Conservation (phyloP, 2,329 filamentous ascomycete genomes). For the Nothomitra cinnamomea region DNA sequence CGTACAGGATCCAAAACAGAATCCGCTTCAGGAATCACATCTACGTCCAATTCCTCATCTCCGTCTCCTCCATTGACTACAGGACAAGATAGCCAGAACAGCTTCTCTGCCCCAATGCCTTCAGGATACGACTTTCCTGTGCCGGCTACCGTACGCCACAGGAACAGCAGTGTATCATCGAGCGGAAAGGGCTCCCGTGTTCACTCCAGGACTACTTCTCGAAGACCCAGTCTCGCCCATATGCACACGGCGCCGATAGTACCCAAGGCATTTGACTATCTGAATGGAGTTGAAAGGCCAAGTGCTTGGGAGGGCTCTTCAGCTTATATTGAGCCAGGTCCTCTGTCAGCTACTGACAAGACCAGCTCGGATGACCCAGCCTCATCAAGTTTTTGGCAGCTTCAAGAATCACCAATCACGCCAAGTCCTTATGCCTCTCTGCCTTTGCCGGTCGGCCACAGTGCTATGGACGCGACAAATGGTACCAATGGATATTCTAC, state of each 20-base stretch:
- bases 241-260: neutral
- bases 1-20: slow-evolving; percentile 28
- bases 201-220: slow-evolving; percentile 1
- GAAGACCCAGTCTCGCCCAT: slow-evolving; percentile 1
- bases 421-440: neutral
- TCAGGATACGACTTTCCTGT: neutral
- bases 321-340: slow-evolving; percentile 1
- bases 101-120: neutral
- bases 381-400: slow-evolving; percentile 3
- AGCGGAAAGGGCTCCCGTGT: slow-evolving; percentile 1
- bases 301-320: neutral
- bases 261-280: slow-evolving; percentile 1
- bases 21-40: slow-evolving; percentile 23
- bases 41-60: slow-evolving; percentile 33
- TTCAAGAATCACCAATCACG: slow-evolving; percentile 6
- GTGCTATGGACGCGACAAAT: neutral
- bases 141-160: neutral
- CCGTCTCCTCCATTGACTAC: slow-evolving; percentile 8
- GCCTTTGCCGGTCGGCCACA: neutral
- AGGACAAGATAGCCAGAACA: neutral
- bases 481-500: neutral
- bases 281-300: slow-evolving; percentile 3
- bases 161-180: slow-evolving; percentile 2
- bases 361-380: slow-evolving; percentile 6
- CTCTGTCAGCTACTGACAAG: slow-evolving; percentile 2